A percentile compares a stretch with the other conserved stretches of the same genome.
phyloP scores from a whole-genome alignment of 768 basidiomycete genomes.

The Mycena olivaceomarginata region DNA sequence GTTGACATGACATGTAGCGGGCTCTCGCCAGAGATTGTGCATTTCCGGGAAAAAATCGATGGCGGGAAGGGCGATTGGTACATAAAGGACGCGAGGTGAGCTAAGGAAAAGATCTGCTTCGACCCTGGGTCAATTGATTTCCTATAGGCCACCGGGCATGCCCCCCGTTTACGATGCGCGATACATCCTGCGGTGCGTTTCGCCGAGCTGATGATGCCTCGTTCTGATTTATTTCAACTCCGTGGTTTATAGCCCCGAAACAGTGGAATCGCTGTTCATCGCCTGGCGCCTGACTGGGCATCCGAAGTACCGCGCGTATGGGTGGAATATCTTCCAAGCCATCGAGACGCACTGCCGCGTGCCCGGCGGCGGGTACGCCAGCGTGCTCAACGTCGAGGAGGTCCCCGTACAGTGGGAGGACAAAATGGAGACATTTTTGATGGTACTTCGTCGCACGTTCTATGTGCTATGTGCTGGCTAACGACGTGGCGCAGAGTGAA shows the following conservation, averaged over 20 bases:
- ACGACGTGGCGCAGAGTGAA: conserved; percentile 75
- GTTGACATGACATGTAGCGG: conserved; percentile 68
- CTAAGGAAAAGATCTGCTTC: neutral
- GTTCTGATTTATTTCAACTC: conserved; percentile 1
- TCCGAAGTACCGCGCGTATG: conserved; percentile 84
- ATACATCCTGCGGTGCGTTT: conserved; percentile 88
- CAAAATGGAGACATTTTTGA: conserved; percentile 96
- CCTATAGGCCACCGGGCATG: conserved; percentile 57
- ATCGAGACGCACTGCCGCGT: conserved; percentile 91
- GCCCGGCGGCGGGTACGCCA: conserved; percentile 88
- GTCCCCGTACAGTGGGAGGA: conserved; percentile 83
- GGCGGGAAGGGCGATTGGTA: conserved; percentile 85
- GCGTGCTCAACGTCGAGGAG: conserved; percentile 89
- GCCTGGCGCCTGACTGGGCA: conserved; percentile 95
- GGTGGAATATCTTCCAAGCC: conserved; percentile 93
- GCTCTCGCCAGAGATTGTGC: conserved; percentile 91
- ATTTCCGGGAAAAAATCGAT: conserved; percentile 83
- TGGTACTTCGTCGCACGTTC: conserved; percentile 68
- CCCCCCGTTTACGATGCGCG: conserved; percentile 86
- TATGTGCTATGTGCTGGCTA: neutral
- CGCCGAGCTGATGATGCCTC: neutral
- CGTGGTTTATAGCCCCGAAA: conserved; percentile 82
- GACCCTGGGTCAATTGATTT: too few species aligned
- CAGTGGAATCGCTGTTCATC: conserved; percentile 94
- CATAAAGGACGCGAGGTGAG: conserved; percentile 83